Conservation (phyloP, 495 filamentous ascomycete species). For the Aspergillus ostianus region DNA sequence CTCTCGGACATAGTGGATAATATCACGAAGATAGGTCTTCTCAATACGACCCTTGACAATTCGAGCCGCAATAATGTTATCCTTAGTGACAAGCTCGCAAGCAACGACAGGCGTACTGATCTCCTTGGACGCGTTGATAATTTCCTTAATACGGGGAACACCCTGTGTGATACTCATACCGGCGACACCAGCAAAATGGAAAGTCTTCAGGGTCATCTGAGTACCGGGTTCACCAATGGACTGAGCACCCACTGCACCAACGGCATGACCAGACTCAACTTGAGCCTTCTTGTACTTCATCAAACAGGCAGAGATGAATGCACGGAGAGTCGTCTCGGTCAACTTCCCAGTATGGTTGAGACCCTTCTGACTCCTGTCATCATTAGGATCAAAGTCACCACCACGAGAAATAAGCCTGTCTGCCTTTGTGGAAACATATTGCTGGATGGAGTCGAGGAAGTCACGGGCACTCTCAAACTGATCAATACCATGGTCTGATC, state of each 20-base stretch:
- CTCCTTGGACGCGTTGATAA: conserved; percentile 91
- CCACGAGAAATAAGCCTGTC: conserved; percentile 46
- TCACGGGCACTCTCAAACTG: conserved; percentile 80
- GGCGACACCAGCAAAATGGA: conserved; percentile 99
- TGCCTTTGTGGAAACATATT: conserved; percentile 62
- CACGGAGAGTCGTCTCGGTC: conserved; percentile 64
- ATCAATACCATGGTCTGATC: conserved; percentile 67
- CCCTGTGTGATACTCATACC: conserved; percentile 98
- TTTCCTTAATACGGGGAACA: conserved; percentile 99
- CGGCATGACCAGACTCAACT: conserved; percentile 91
- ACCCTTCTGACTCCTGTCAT: conserved; percentile 38
- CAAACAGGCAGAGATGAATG: conserved; percentile 80
- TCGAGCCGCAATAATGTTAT: conserved; percentile 69
- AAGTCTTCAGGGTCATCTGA: conserved; percentile 99
- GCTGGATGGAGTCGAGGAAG: conserved; percentile 74
- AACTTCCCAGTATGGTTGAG: conserved; percentile 78
- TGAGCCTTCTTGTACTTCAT: conserved; percentile 85
- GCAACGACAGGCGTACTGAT: conserved; percentile 94
- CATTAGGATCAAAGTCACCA: conserved; percentile 38
- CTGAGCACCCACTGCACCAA: conserved; percentile 96
- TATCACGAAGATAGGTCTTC: conserved; percentile 53
- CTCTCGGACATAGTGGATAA: conserved; percentile 76
- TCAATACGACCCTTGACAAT: conserved; percentile 90
- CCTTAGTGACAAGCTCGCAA: conserved; percentile 72
- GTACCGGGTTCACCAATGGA: conserved; percentile 98